Percentiles rank a stretch among this genome's conserved stretches.
These are phyloP conservation scores for Nidularia sp. DNA, from an alignment of 768 basidiomycete species.

Conservation along the genomic window DNA sequence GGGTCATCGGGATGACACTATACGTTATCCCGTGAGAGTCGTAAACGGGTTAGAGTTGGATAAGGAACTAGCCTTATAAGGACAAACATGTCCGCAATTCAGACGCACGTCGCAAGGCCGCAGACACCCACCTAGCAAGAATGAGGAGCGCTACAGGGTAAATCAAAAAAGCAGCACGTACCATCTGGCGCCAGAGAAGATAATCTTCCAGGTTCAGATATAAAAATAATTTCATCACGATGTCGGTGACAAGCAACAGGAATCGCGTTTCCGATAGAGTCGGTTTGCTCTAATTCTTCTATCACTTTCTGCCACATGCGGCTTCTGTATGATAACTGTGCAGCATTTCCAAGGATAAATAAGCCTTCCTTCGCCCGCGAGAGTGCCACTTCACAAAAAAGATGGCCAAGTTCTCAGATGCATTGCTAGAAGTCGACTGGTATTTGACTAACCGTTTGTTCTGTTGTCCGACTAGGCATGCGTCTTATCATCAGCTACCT, in stretches of 20 bases:
- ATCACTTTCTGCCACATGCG: conserved; percentile 57
- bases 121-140: conserved; percentile 53
- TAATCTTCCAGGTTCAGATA: conserved; percentile 51
- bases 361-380: conserved; percentile 74
- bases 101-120: conserved; percentile 48
- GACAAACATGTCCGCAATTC: conserved; percentile 62
- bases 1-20: conserved; percentile 64
- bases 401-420: too few relatives aligned
- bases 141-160: neutral
- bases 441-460: conserved; percentile 36
- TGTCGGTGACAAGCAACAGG: conserved; percentile 59
- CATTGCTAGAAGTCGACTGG: too few relatives aligned
- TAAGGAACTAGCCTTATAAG: conserved; percentile 43
- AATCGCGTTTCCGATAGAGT: conserved; percentile 44
- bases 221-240: conserved; percentile 30
- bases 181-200: conserved; percentile 53
- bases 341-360: conserved; percentile 67
- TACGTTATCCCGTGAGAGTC: neutral
- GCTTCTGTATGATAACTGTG: conserved; percentile 44
- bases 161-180: conserved; percentile 12
- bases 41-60: neutral
- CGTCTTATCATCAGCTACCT: neutral
- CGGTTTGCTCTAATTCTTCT: conserved; percentile 47
- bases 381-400: conserved; percentile 47
- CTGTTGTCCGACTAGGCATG: conserved; percentile 45